phyloP scores from a whole-genome alignment of 2,329 filamentous ascomycete species.

The Pezicula neosporulosa region DNA sequence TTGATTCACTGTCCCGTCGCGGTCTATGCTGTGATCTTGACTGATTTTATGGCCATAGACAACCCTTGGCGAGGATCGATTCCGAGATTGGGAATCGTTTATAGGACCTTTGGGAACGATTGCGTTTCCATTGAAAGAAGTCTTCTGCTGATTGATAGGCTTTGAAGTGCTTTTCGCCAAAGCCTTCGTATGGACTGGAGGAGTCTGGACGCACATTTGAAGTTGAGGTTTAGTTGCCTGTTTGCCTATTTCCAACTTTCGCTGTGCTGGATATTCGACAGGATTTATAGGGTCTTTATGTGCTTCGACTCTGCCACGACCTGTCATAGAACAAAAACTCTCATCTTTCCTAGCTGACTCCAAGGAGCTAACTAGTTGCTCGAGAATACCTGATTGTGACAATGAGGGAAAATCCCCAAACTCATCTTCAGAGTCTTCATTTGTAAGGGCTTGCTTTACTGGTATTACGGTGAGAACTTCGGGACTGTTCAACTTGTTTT shows the following conservation, averaged over 20 bases:
- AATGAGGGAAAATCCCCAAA: constrained; percentile 28
- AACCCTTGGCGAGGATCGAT: background rate
- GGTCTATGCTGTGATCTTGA: background rate
- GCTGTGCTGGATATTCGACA: background rate
- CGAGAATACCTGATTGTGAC: constrained; percentile 23
- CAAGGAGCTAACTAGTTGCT: constrained; percentile 16
- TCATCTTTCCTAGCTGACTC: background rate
- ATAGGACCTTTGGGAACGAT: background rate
- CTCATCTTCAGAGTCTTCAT: constrained; percentile 25
- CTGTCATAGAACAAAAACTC: background rate
- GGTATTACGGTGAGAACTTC: too few relatives aligned
- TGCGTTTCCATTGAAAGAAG: constrained; percentile 5
- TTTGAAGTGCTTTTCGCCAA: background rate
- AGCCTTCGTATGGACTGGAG: background rate
- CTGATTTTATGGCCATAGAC: background rate
- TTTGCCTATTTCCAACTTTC: too few relatives aligned
- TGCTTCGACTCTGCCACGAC: background rate
- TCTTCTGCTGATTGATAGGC: constrained; percentile 7
- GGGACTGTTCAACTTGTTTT: too few relatives aligned
- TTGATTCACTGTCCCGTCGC: background rate
- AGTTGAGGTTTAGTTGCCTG: too few relatives aligned
- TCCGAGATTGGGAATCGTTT: background rate
- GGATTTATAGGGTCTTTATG: background rate
- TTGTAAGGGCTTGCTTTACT: background rate
- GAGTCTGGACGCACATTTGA: too few relatives aligned